Base-by-base conservation (phyloP, 768 basidiomycete genomes). In the Phanerodontia chrysosporium region DNA sequence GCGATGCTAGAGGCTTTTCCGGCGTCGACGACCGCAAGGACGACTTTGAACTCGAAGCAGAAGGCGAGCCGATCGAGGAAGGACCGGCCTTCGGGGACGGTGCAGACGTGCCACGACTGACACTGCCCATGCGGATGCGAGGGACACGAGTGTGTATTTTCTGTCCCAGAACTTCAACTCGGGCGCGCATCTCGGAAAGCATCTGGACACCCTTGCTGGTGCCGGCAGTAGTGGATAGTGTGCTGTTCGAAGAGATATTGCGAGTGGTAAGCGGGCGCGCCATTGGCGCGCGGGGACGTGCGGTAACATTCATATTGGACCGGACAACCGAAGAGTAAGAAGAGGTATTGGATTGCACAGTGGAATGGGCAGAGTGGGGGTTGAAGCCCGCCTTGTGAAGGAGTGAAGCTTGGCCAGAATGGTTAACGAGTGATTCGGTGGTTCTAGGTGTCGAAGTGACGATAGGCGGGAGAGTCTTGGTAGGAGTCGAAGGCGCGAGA, bases 151-250 rank as follows among this genome's bases (percentile, higher is more conserved):
- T 91, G 66, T 92, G 90, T 46, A 94, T 89, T 73, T 89, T 90
- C 73, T 91, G 90, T 66, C 93, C 90, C 39, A 94, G 73, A 64
- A 86, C 89, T 67, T 79, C 84, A 29, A 94, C 91, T 53, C 89
- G 81, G 39, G 90, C 90, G 44, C 92, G 84, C 88, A 95, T 92
- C 69, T 94, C 92, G 24, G 89, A 88, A 5, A 93, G 90, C 92
- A 95, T 94, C 67, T 94, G 91, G 2, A 92, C 90, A 27, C 91
- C 92, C 69, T 85, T 89, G 70, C 82, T 92, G 56, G 61, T 69
- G 7, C 69, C 64, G 9, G 72, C 61, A n/a, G 62, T 64, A 25
- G 69, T 55, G 14, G 60, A 45, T 2, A 51, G 35, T 14, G 39
- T 59, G 44, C 73, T 75, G 32, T 77, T 65, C 36, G 70, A 72